Percentiles rank a stretch among this genome's conserved stretches.
Evolutionary conservation across 768 basidiomycete species (phyloP).

Genomic region (Rhizopogon salebrosus): DNA sequence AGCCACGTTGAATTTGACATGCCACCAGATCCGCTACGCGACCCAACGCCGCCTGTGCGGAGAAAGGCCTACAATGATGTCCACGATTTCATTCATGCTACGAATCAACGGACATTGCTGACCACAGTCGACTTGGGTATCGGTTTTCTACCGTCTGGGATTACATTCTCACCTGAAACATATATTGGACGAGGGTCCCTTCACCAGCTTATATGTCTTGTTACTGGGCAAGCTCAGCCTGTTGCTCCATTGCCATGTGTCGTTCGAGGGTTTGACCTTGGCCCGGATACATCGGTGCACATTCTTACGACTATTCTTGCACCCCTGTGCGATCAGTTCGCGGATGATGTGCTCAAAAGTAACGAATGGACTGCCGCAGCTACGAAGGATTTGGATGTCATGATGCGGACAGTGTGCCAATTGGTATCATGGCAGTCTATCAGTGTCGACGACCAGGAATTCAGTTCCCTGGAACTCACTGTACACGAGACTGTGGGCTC

Average conservation of each 20-base stretch:
- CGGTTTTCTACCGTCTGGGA: slow-evolving; percentile 41
- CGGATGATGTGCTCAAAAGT: slow-evolving; percentile 31
- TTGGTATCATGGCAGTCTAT: slow-evolving; percentile 42
- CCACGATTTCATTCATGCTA: not conserved
- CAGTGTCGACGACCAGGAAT: slow-evolving; percentile 30
- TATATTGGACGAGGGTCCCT: slow-evolving; percentile 61
- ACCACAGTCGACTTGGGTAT: slow-evolving; percentile 45
- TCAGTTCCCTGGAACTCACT: slow-evolving; percentile 21
- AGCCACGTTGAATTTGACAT: not conserved
- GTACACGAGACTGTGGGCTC: slow-evolving; percentile 34
- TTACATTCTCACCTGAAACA: slow-evolving; percentile 44
- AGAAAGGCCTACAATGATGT: slow-evolving; percentile 4
- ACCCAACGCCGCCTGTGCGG: not conserved
- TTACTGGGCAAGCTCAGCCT: slow-evolving; percentile 22
- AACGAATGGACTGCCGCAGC: slow-evolving; percentile 19
- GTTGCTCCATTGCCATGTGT: slow-evolving; percentile 26
- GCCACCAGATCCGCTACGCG: not conserved
- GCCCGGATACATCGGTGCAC: slow-evolving; percentile 35
- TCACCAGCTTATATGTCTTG: slow-evolving; percentile 44
- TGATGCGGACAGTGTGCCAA: slow-evolving; percentile 37
- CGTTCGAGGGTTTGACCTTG: slow-evolving; percentile 38
- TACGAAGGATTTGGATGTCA: slow-evolving; percentile 33
- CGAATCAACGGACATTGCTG: slow-evolving; percentile 1
- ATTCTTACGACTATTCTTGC: slow-evolving; percentile 43
- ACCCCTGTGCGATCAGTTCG: slow-evolving; percentile 40